Evolutionary conservation across 305 asterid species (phyloP).

Genomic region (Solanum hybrid): DNA sequence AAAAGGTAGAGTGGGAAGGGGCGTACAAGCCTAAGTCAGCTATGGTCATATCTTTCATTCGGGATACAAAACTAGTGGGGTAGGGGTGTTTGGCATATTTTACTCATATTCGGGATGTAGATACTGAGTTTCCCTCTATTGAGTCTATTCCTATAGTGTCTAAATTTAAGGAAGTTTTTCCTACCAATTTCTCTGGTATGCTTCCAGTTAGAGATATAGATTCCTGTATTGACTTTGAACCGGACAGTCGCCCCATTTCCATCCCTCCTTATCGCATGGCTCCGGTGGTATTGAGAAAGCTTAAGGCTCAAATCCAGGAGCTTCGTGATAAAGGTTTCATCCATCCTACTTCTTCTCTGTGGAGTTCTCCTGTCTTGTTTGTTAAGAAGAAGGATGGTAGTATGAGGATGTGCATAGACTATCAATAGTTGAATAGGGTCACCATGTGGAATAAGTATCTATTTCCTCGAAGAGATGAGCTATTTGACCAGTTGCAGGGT

Average conservation of each 20-base stretch:
- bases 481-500: no score
- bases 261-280: neutral
- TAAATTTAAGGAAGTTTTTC: neutral
- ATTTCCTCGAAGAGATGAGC: no score
- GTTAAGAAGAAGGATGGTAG: neutral
- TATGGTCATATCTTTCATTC: neutral
- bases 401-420: neutral
- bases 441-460: neutral
- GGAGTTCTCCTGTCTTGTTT: neutral
- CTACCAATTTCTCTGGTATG: neutral
- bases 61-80: neutral
- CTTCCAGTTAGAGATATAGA: neutral
- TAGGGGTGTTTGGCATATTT: neutral
- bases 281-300: neutral
- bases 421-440: neutral
- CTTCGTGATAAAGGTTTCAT: neutral
- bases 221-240: neutral
- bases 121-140: neutral
- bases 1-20: neutral
- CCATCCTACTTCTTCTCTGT: neutral
- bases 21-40: neutral
- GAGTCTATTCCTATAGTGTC: neutral
- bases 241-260: neutral
- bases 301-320: neutral
- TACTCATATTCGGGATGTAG: neutral